Conservation (phyloP, 1,139 yeast species). For the Scheffersomyces lignicola region DNA sequence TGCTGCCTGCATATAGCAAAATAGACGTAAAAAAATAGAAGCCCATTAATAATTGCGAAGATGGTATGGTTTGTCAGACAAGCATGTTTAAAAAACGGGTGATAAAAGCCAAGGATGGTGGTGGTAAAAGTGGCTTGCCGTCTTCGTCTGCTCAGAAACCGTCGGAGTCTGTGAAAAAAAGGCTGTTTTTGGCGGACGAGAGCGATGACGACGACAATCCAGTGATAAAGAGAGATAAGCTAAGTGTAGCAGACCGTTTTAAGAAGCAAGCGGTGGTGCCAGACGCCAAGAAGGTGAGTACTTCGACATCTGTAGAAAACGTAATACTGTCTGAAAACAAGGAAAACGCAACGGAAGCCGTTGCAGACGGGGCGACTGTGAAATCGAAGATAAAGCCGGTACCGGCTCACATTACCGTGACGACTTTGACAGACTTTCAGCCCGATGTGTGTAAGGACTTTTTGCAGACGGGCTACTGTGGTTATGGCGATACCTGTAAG, state of each 20-base stretch:
- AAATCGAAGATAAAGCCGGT: conserved; percentile 18
- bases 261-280: neutral
- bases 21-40: too few relatives aligned
- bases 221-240: neutral
- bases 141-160: too few relatives aligned
- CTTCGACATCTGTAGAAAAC: conserved; percentile 4
- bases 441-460: conserved; percentile 95
- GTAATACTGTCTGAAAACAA: conserved; percentile 3
- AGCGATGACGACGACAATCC: conserved; percentile 5
- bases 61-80: too few relatives aligned
- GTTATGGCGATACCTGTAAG: conserved; percentile 98
- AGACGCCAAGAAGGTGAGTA: conserved; percentile 3
- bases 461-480: conserved; percentile 91
- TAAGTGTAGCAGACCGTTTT: neutral
- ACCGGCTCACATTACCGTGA: conserved; percentile 62
- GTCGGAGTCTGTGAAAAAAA: neutral
- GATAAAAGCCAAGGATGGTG: conserved; percentile 15
- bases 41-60: too few relatives aligned
- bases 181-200: neutral
- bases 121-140: too few relatives aligned
- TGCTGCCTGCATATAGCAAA: too few relatives aligned
- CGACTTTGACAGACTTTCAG: conserved; percentile 83
- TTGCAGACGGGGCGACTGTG: conserved; percentile 4
- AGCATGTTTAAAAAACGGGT: conserved; percentile 39
- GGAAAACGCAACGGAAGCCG: neutral